Percentiles rank a stretch among this genome's conserved stretches.
Evolutionary conservation across 441 rosid species (phyloP).

Genomic region (Pelargonium myrrhifolium): DNA sequence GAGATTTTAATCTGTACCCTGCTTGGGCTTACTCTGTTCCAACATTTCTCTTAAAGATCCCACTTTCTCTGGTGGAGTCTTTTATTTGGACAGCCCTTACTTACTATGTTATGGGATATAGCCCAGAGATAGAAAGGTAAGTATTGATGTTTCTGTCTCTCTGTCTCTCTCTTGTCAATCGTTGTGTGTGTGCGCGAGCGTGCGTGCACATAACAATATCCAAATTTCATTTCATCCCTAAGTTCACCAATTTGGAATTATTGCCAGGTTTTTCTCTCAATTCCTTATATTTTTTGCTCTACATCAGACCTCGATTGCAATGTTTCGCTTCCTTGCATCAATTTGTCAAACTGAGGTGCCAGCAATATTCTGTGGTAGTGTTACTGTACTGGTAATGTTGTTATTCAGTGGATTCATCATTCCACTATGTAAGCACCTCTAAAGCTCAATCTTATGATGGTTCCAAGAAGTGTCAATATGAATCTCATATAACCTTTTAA

Average conservation of each 20-base stretch:
- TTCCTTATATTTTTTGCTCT: conserved; percentile 42
- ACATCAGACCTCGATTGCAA: conserved; percentile 43
- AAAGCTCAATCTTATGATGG: too few species aligned
- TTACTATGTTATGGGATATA: conserved; percentile 63
- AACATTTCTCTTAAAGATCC: conserved; percentile 45
- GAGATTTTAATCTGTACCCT: conserved; percentile 45
- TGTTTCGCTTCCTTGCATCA: conserved; percentile 51
- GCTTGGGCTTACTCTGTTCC: conserved; percentile 66
- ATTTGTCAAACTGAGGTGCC: conserved; percentile 32
- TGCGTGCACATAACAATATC: too few species aligned
- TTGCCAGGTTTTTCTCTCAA: conserved; percentile 36
- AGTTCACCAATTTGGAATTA: too few species aligned
- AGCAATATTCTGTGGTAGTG: conserved; percentile 28
- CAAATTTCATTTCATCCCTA: too few species aligned
- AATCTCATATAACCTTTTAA: too few species aligned
- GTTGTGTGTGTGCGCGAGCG: too few species aligned
- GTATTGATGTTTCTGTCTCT: conserved; percentile 3
- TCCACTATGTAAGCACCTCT: conserved; percentile 32
- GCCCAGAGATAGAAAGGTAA: conserved; percentile 49
- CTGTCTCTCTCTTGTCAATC: too few species aligned
- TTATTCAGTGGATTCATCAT: conserved; percentile 49
- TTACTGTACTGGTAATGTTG: conserved; percentile 17
- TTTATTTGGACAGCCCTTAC: conserved; percentile 54
- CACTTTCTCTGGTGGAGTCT: conserved; percentile 47
- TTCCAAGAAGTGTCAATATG: too few species aligned